These are phyloP conservation scores for Nemania sp. DNA, from an alignment of 2,329 filamentous ascomycete species.

Conservation along the genomic window DNA sequence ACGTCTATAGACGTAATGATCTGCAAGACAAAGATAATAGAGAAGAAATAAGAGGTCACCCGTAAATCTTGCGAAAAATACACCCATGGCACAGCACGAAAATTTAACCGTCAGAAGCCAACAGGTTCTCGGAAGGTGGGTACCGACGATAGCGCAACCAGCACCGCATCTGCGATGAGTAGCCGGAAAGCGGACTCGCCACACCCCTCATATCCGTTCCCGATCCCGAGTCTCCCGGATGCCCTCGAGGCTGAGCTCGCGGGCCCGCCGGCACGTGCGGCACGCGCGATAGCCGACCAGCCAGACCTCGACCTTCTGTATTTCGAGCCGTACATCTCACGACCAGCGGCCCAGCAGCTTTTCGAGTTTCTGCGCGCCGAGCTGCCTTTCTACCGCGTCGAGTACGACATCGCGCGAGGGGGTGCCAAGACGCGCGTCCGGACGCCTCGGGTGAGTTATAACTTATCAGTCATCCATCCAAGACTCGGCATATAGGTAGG, in stretches of 20 bases:
- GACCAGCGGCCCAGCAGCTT: constrained; percentile 57
- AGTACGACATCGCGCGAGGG: constrained; percentile 72
- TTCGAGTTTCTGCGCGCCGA: constrained; percentile 74
- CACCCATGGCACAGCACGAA: neutral
- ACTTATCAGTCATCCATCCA: neutral
- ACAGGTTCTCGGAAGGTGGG: neutral
- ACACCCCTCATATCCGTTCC: constrained; percentile 55
- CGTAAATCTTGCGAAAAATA: neutral
- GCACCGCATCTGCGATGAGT: neutral
- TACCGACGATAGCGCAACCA: neutral
- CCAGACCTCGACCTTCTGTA: constrained; percentile 74
- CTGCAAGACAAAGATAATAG: neutral
- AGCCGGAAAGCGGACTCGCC: constrained; percentile 37
- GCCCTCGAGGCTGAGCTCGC: constrained; percentile 46
- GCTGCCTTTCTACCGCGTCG: constrained; percentile 76
- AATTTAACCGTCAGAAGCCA: neutral
- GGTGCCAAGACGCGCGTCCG: constrained; percentile 64
- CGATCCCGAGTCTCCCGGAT: constrained; percentile 51
- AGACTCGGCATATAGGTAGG: neutral
- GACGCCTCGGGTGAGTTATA: constrained; percentile 43
- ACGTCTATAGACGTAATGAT: neutral
- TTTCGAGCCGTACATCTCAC: constrained; percentile 73
- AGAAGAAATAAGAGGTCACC: neutral
- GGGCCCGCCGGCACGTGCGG: constrained; percentile 56
- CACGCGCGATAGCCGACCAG: constrained; percentile 65